A percentile compares a stretch with the other conserved stretches of the same genome.
These are phyloP conservation scores for Dichomitus squalens DNA, from an alignment of 1,284 basidiomycete species.

Conservation along the genomic window DNA sequence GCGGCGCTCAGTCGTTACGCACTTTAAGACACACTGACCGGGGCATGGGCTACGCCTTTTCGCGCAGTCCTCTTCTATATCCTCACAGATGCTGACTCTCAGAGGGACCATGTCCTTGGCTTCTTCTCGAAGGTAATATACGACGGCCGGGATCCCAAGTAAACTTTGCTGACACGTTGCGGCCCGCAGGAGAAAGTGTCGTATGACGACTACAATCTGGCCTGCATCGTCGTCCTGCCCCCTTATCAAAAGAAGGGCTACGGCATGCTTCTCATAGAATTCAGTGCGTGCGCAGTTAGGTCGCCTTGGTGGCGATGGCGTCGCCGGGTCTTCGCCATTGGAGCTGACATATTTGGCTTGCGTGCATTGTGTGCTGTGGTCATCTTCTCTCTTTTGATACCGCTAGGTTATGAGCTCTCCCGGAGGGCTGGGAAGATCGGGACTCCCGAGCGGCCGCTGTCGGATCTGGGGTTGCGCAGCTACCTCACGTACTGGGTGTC, in stretches of 20 bases:
- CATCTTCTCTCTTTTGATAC: background rate
- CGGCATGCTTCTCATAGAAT: constrained; percentile 97
- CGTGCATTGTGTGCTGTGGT: background rate
- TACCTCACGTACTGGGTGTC: constrained; percentile 94
- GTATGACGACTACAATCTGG: constrained; percentile 96
- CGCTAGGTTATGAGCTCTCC: constrained; percentile 87
- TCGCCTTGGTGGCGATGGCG: background rate
- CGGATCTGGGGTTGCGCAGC: constrained; percentile 88
- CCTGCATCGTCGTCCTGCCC: constrained; percentile 95
- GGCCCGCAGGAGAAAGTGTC: constrained; percentile 85
- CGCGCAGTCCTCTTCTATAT: constrained; percentile 89
- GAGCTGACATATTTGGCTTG: background rate
- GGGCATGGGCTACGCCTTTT: background rate
- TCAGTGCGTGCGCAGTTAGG: constrained; percentile 66
- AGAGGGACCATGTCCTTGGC: constrained; percentile 80
- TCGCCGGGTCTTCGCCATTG: background rate
- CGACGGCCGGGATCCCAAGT: background rate
- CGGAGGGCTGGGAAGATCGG: constrained; percentile 78
- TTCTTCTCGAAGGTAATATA: constrained; percentile 89
- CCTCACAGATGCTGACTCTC: constrained; percentile 83
- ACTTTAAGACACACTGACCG: background rate
- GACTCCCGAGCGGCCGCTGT: constrained; percentile 94
- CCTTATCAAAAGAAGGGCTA: constrained; percentile 91
- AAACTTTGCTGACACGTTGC: constrained; percentile 3
- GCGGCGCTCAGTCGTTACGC: constrained; percentile 12